Evolutionary conservation across 176 grass and related monocot genomes (phyloP).

Genomic region (Rhynchospora tenuis): DNA sequence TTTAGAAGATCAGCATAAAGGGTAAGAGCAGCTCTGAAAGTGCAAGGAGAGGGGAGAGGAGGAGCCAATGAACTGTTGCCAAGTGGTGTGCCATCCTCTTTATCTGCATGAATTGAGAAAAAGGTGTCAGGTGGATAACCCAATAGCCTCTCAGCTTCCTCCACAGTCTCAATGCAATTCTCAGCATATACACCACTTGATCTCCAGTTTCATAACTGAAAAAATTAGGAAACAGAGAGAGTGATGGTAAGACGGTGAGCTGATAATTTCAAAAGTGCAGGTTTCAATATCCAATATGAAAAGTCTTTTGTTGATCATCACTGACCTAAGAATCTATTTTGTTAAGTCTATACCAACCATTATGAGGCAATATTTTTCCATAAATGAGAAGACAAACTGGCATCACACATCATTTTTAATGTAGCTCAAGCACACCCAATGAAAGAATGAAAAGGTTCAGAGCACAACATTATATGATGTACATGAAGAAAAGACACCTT

Average conservation of each 20-base stretch:
- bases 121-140: slow-evolving; percentile 61
- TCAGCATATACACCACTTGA: slow-evolving; percentile 86
- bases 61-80: slow-evolving; percentile 58
- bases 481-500: too few species aligned
- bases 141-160: slow-evolving; percentile 69
- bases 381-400: too few species aligned
- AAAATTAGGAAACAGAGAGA: background rate
- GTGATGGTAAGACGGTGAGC: background rate
- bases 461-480: too few species aligned
- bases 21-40: slow-evolving; percentile 64
- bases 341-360: too few species aligned
- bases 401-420: too few species aligned
- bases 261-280: background rate
- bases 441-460: too few species aligned
- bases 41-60: slow-evolving; percentile 68
- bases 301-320: too few species aligned
- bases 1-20: slow-evolving; percentile 94
- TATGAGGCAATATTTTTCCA: too few species aligned
- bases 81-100: slow-evolving; percentile 80
- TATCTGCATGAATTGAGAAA: slow-evolving; percentile 80
- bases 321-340: too few species aligned
- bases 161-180: slow-evolving; percentile 58
- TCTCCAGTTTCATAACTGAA: slow-evolving; percentile 86
- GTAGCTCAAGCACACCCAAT: too few species aligned
- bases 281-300: background rate